phyloP scores from a whole-genome alignment of 306 rosid genomes.

The Prunus mongolica region DNA sequence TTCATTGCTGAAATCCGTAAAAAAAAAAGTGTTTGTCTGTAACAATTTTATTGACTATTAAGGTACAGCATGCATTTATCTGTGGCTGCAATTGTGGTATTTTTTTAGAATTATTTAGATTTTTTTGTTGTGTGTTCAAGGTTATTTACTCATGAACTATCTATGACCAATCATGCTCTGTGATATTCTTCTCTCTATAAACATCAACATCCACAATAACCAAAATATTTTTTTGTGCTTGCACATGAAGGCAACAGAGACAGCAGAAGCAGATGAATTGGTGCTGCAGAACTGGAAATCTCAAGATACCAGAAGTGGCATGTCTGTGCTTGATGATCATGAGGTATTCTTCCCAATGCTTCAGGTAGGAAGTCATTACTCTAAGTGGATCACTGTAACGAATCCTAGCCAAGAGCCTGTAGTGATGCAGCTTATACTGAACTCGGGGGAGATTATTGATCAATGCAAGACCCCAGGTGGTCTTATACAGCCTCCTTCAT shows the following conservation, averaged over 20 bases:
- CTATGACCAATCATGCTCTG: not conserved
- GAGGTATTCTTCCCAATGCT: slow-evolving; percentile 68
- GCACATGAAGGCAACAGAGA: slow-evolving; percentile 41
- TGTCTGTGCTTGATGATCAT: slow-evolving; percentile 71
- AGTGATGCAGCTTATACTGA: slow-evolving; percentile 80
- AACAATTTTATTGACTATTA: not conserved
- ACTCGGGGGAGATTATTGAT: slow-evolving; percentile 68
- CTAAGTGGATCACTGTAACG: slow-evolving; percentile 71
- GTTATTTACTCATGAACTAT: not conserved
- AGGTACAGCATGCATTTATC: not conserved
- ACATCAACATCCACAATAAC: slow-evolving; percentile 12
- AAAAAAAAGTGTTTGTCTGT: not conserved
- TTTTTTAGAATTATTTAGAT: not conserved
- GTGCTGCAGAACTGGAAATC: slow-evolving; percentile 88
- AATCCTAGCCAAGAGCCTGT: slow-evolving; percentile 85
- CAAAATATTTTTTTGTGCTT: slow-evolving; percentile 25
- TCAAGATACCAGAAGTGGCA: slow-evolving; percentile 46
- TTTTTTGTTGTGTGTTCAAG: not conserved
- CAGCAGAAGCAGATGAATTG: slow-evolving; percentile 58
- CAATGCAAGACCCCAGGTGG: slow-evolving; percentile 58
- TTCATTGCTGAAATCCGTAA: not conserved
- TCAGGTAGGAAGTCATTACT: slow-evolving; percentile 71
- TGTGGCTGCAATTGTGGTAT: slow-evolving; percentile 4
- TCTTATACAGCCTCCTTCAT: slow-evolving; percentile 57
- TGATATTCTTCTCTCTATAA: not conserved